Evolutionary conservation across 2,329 filamentous ascomycete genomes (phyloP), one percentile per base, ranked within the genome.

Genomic region (Neopestalotiopsis clavispora): DNA sequence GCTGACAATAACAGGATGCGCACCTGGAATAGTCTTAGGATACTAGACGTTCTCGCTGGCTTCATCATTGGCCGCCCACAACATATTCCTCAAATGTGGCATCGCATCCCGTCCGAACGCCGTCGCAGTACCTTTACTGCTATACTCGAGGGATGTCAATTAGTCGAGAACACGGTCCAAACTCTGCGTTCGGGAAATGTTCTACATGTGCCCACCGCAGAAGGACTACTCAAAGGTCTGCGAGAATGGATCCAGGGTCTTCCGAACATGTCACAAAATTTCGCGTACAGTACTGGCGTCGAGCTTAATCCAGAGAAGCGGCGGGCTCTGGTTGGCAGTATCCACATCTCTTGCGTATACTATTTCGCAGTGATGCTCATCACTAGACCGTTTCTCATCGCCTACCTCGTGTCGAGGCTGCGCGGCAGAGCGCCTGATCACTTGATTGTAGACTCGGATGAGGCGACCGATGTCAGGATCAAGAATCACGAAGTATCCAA

Each of bases 351-450:
- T 1, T 63, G 60, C 5, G 60, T 63, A 5, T 63, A 63, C n/a
- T 63, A 63, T 14, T 63, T 63, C 14, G 28, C 60, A 4, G 60
- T 63, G 14, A 63, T 63, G 32, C 60, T 63, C 28, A 38, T 63
- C 12, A 63, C 60, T 2, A 38, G 60, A 32, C 60, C 60, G 12
- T 63, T 63, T n/a, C 34, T 63, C 2, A 40, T 63, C 30, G 60
- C 60, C 12, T 63, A 63, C 10, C 34, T 63, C 30, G 20, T 63
- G 12, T 63, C 60, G 1, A 20, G 60, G 14, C 12, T 63, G 13
- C 60, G 60, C 34, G 60, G 60, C 12, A 63, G 38, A 32, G 60
- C 60, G 3, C 60, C 60, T n/a, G 60, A 63, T 45, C 60, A 63
- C 34, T 34, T 63, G 30, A 63, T 63, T 6, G 60, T 30, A 3